Base-by-base conservation (phyloP, 352 stramenopile species). In the Thalassiosira mediterranea region DNA sequence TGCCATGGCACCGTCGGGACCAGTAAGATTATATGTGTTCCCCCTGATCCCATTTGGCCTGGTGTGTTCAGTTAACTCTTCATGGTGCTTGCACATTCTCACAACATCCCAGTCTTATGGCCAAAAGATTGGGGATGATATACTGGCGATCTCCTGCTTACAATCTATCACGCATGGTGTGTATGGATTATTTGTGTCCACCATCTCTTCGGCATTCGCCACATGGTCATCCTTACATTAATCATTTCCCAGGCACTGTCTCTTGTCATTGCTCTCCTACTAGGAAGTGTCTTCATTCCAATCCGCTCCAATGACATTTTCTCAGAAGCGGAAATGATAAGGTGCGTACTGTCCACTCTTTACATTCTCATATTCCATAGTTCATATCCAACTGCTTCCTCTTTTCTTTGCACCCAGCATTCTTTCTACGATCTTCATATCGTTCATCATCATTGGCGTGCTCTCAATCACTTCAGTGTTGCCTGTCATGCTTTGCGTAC, bases 261-360 rank as follows among this genome's bases (percentile, higher is more conserved):
- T n/a, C n/a, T n/a, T n/a, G n/a, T n/a, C n/a, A 13, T 42, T 42
- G 34, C 34, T 42, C 13, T 42, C 7, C 34, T 42, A 13, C 13
- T 42, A 7, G 34, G 34, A 42, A 13, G 7, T 13, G 34, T 42
- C 34, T 42, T 42, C n/a, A n/a, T n/a, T n/a, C n/a, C n/a, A n/a
- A n/a, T 42, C 8, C 49, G 68, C 44, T 57, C n/a, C n/a, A 26
- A 66, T 60, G 23, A 83, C 69, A 52, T 3, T 60, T 3, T 72
- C 66, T 25, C 71, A 80, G 75, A 76, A 37, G 37, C 59, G 4
- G 88, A 81, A 62, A 88, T 93, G 72, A 48, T 42, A 7, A 42
- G 7, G 34, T 13, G 7, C 34, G 7, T 7, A 13, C 34, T 42
- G 34, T 42, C 13, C 7, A 13, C 34, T 42, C 34, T 42, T 7